Percentiles rank a stretch among this genome's conserved stretches.
Conservation (phyloP, 345 rosid species). For the Jatropha curcas region DNA sequence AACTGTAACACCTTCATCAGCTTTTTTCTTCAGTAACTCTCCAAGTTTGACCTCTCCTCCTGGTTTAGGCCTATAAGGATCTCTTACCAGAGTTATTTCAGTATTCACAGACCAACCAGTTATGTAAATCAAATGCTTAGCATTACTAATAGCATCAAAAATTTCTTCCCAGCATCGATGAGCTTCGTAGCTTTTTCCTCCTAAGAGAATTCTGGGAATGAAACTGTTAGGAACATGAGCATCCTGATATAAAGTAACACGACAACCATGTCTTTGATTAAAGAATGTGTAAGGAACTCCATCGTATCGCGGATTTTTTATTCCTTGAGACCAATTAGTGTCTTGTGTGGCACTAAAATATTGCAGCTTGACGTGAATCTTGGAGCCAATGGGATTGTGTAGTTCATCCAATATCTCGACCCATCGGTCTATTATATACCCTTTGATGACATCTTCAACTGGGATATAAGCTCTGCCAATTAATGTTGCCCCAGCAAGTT, state of each 20-base stretch:
- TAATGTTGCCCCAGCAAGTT: slow-evolving; percentile 52
- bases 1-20: slow-evolving; percentile 58
- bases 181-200: slow-evolving; percentile 33
- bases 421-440: slow-evolving; percentile 36
- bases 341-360: slow-evolving; percentile 38
- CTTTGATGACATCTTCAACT: slow-evolving; percentile 44
- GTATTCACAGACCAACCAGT: slow-evolving; percentile 81
- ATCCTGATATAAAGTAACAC: slow-evolving; percentile 79
- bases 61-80: slow-evolving; percentile 33
- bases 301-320: slow-evolving; percentile 19
- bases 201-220: slow-evolving; percentile 19
- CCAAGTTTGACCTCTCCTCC: slow-evolving; percentile 49
- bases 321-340: slow-evolving; percentile 63
- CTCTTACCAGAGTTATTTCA: slow-evolving; percentile 55
- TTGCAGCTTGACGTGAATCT: slow-evolving; percentile 47
- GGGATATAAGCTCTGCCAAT: slow-evolving; percentile 79
- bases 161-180: slow-evolving; percentile 82
- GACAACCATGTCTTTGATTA: slow-evolving; percentile 57
- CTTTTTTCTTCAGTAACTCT: slow-evolving; percentile 58
- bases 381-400: slow-evolving; percentile 39
- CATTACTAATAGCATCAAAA: slow-evolving; percentile 58
- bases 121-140: slow-evolving; percentile 64
- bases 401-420: slow-evolving; percentile 47
- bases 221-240: slow-evolving; percentile 53
- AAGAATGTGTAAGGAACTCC: slow-evolving; percentile 69